A percentile compares a stretch with the other conserved stretches of the same genome.
Evolutionary conservation across 495 filamentous ascomycete species (phyloP).

Genomic region (Chaetomidium leptoderma): DNA sequence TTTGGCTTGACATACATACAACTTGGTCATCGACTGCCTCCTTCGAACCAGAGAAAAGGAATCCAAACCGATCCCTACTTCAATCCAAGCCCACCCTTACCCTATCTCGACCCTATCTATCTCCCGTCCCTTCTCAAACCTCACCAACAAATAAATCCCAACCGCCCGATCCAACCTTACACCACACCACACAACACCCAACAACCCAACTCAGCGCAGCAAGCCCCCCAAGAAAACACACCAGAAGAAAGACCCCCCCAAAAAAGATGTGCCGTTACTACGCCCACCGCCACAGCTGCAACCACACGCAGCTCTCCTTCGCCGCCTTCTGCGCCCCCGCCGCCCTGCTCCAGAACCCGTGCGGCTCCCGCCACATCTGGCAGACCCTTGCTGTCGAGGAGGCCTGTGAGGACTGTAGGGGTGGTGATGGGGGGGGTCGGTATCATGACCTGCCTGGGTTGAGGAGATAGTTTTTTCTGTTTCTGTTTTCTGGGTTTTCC

Average conservation of each 20-base stretch:
- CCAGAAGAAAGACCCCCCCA: neutral
- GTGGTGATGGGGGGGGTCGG: neutral
- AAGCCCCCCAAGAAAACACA: neutral
- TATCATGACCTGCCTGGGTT: no score
- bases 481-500: neutral
- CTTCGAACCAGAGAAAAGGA: no score
- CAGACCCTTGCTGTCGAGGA: constrained; percentile 30
- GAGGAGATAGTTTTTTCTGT: neutral
- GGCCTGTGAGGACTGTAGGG: constrained; percentile 26
- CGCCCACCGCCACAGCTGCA: constrained; percentile 31
- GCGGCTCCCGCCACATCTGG: constrained; percentile 30
- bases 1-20: no score
- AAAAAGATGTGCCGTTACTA: constrained; percentile 35
- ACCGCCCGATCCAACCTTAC: neutral
- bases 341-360: constrained; percentile 30
- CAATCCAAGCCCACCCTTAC: neutral
- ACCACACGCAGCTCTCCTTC: constrained; percentile 28
- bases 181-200: neutral
- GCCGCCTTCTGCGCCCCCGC: constrained; percentile 29
- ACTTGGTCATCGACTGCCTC: no score
- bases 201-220: neutral
- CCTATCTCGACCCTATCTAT: neutral
- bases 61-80: neutral
- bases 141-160: neutral
- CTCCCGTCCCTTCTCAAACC: no score